phyloP scores from a whole-genome alignment of 441 rosid species.

The Arabidopsis hybrid region DNA sequence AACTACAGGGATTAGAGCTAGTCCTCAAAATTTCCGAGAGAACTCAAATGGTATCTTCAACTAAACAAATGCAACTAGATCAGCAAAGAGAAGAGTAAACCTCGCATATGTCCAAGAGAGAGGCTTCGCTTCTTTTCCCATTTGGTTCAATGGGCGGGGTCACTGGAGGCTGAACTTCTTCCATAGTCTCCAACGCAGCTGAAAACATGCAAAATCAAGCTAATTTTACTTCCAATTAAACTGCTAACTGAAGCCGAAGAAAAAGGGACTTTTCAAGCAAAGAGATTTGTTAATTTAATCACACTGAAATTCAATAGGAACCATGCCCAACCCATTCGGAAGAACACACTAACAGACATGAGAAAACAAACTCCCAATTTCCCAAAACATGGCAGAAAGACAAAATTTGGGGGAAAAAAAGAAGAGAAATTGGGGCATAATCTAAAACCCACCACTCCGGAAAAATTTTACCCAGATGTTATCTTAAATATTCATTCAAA shows the following conservation, averaged over 20 bases:
- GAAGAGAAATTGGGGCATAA: background rate
- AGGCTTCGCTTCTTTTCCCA: slow-evolving; percentile 48
- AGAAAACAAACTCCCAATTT: background rate
- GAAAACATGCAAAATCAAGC: slow-evolving; percentile 40
- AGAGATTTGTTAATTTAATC: background rate
- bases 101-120: slow-evolving; percentile 69
- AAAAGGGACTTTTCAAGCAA: slow-evolving; percentile 11
- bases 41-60: background rate
- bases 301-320: background rate
- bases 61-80: slow-evolving; percentile 7
- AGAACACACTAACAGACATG: background rate
- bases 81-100: slow-evolving; percentile 37
- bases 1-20: slow-evolving; percentile 22
- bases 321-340: background rate
- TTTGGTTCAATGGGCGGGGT: slow-evolving; percentile 48
- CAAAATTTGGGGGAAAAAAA: background rate
- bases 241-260: background rate
- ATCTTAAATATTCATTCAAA: background rate
- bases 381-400: background rate
- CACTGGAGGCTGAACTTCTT: slow-evolving; percentile 60
- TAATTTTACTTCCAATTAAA: slow-evolving; percentile 12
- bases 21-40: background rate
- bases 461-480: background rate
- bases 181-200: slow-evolving; percentile 51
- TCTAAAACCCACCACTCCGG: background rate